Evolutionary conservation across 208 protist species (phyloP).

Genomic region (Trypanosoma theileri): DNA sequence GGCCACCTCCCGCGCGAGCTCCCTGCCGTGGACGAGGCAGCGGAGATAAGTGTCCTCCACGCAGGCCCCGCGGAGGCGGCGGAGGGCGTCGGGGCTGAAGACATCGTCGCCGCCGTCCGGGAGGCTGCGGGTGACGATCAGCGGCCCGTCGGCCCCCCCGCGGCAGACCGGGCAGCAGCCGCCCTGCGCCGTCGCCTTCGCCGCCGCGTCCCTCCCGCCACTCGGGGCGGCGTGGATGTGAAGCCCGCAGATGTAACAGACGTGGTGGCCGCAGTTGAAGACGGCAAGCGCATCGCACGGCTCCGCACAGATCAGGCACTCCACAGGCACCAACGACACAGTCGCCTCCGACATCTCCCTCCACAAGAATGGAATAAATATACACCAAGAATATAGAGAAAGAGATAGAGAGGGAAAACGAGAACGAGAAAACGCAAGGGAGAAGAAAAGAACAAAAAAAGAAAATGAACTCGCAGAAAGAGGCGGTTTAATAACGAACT

Average conservation of each 20-base stretch:
- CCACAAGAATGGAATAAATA: neutral
- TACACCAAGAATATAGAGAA: neutral
- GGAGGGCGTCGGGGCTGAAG: too few relatives aligned
- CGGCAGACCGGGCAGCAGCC: conserved; percentile 48
- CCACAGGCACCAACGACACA: conserved; percentile 34
- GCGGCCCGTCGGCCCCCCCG: conserved; percentile 23
- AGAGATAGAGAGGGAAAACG: conserved; percentile 8
- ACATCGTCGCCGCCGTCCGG: conserved; percentile 15
- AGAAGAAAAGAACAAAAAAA: neutral
- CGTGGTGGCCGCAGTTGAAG: conserved; percentile 79
- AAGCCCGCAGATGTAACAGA: conserved; percentile 84
- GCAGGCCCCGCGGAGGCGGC: conserved; percentile 28
- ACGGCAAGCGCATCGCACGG: conserved; percentile 66
- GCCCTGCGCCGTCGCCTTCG: too few relatives aligned
- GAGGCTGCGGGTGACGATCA: conserved; percentile 57
- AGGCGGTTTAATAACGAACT: too few relatives aligned
- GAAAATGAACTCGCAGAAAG: too few relatives aligned
- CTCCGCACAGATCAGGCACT: conserved; percentile 84
- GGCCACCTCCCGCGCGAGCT: conserved; percentile 51
- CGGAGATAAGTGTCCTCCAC: conserved; percentile 42
- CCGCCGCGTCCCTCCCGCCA: neutral
- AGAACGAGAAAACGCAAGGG: neutral
- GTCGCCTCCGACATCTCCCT: conserved; percentile 6
- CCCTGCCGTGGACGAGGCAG: conserved; percentile 56
- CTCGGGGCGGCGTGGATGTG: conserved; percentile 77